phyloP scores from a whole-genome alignment of 768 basidiomycete genomes.

The Tulasnella sp. region DNA sequence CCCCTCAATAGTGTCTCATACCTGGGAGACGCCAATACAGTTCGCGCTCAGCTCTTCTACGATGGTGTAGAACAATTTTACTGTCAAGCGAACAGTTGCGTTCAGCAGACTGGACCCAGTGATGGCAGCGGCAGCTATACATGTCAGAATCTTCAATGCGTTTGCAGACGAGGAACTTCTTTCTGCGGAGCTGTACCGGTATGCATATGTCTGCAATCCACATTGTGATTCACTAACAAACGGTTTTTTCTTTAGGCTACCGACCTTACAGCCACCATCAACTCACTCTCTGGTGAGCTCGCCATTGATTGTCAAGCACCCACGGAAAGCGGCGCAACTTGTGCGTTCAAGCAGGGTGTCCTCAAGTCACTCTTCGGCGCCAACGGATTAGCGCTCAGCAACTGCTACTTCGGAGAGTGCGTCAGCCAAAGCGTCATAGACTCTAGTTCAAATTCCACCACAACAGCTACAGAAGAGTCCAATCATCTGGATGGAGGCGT shows the following conservation, averaged over 20 bases:
- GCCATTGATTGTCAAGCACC: conserved; percentile 49
- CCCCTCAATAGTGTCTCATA: conserved; percentile 51
- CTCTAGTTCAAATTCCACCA: conserved; percentile 26
- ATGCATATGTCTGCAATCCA: not conserved
- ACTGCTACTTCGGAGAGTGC: conserved; percentile 82
- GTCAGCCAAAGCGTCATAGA: conserved; percentile 70
- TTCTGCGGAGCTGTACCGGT: conserved; percentile 54
- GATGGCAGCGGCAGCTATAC: conserved; percentile 44
- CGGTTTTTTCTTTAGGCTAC: conserved; percentile 16
- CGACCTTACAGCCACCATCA: conserved; percentile 49
- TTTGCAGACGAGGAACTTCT: conserved; percentile 49
- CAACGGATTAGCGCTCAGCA: conserved; percentile 53
- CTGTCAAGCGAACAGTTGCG: conserved; percentile 60
- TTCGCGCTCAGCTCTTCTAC: conserved; percentile 65
- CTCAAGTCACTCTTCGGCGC: conserved; percentile 61
- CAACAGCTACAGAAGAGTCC: conserved; percentile 24
- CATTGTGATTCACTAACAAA: conserved; percentile 13
- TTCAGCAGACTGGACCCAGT: conserved; percentile 36
- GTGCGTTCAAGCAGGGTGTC: conserved; percentile 61
- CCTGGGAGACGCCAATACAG: conserved; percentile 39
- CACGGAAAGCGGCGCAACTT: conserved; percentile 36
- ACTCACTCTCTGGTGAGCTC: conserved; percentile 51
- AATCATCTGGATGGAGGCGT: conserved; percentile 62
- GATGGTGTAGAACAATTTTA: conserved; percentile 80
- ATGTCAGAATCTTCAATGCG: conserved; percentile 63